Evolutionary conservation across 208 protist species (phyloP), one percentile per base, ranked within the genome.

Genomic region (Blastocrithidia nonstop): DNA sequence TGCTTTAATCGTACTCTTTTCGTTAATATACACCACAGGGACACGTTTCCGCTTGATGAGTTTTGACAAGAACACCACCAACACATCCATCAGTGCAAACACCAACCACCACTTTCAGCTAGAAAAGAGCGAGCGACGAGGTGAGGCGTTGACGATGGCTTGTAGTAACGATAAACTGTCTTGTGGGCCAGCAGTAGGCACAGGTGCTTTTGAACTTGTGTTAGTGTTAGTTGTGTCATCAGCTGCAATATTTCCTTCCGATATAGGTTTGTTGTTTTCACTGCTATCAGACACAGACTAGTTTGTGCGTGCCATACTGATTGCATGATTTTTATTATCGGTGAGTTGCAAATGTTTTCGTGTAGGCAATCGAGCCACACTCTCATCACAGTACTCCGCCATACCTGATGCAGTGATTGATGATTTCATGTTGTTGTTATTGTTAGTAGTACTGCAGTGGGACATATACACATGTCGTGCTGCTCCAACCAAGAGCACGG

Each of bases 21-120:
- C 44, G 21, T 50, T 51, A 37, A 85, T 80, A 59, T 73, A 78
- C 22, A 89, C 72, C 22, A 85, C 63, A 2, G 80, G 80, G 35
- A 83, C 70, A 32, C 80, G 80, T 36, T 64, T 45, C 35, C 43
- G 54, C 6, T 62, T 59, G 33, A 89, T 73, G 26, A 75, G 59
- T 21, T 71, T 68, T 4, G 80, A 37, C 13, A 80, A 23, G 16
- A 77, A 25, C 11, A 56, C 37, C 8, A 80, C 66, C 23, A 77
- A 6, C 1, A 55, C n/a, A 50, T 90, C 81, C n/a, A 69, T 41
- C 20, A 53, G 61, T 24, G 71, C 55, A 22, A 86, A 63, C 20
- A 50, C 26, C 1, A 50, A 27, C 81, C 76, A 84, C 24, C 60
- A 45, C 3, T 50, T 36, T 72, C 72, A 89, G 43, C 60, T 77